These are phyloP conservation scores for Jaapia argillacea DNA, from an alignment of 768 basidiomycete genomes.

Conservation along the genomic window DNA sequence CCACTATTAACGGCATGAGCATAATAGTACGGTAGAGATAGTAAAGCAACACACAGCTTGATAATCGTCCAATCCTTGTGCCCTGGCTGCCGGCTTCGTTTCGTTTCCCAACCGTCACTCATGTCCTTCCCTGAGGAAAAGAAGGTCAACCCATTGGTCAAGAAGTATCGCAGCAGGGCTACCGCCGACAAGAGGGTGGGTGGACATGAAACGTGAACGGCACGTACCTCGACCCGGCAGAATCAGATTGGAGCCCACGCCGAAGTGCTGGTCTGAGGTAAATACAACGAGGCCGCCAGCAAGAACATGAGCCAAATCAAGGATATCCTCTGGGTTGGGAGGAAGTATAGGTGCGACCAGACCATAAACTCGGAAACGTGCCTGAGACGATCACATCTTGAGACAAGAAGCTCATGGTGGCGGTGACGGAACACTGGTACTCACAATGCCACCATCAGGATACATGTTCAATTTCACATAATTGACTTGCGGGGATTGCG, in stretches of 20 bases:
- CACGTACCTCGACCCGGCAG: slow-evolving; percentile 72
- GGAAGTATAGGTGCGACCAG: slow-evolving; percentile 60
- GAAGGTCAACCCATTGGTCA: too few species aligned
- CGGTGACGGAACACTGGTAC: slow-evolving; percentile 21
- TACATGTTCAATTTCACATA: slow-evolving; percentile 92
- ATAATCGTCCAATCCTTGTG: slow-evolving; percentile 92
- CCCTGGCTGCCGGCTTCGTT: slow-evolving; percentile 65
- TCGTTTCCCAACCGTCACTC: slow-evolving; percentile 99
- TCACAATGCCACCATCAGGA: slow-evolving; percentile 94
- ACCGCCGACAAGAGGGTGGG: not conserved
- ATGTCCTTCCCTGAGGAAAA: slow-evolving; percentile 76
- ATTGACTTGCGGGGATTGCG: slow-evolving; percentile 42
- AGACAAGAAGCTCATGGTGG: slow-evolving; percentile 6
- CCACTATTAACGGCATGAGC: slow-evolving; percentile 37
- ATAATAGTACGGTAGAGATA: not conserved
- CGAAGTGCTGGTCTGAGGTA: slow-evolving; percentile 93
- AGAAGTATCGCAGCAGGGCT: not conserved
- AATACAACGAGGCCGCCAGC: slow-evolving; percentile 78
- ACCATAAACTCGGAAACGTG: slow-evolving; percentile 89
- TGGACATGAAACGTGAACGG: slow-evolving; percentile 4
- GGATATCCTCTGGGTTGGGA: slow-evolving; percentile 30
- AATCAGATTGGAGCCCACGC: slow-evolving; percentile 83
- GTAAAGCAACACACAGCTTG: slow-evolving; percentile 52
- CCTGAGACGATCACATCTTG: slow-evolving; percentile 33
- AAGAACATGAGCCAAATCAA: slow-evolving; percentile 89